These are phyloP conservation scores for Termitomyces sp. DNA, from an alignment of 1,284 basidiomycete genomes.

Conservation along the genomic window DNA sequence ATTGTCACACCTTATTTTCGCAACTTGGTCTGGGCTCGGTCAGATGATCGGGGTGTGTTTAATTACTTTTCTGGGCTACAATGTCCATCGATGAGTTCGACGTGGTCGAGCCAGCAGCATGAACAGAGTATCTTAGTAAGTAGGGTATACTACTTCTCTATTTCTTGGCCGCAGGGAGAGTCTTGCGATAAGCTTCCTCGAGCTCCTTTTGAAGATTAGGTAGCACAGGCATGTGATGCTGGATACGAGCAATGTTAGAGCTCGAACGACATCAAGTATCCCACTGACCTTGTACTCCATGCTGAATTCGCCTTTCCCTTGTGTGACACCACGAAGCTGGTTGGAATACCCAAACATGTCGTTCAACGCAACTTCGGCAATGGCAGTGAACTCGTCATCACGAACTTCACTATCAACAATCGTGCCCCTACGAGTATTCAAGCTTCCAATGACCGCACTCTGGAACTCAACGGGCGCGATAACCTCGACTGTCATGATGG, in stretches of 20 bases:
- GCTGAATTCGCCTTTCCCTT: slow-evolving; percentile 94
- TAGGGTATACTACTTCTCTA: slow-evolving; percentile 30
- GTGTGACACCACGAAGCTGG: slow-evolving; percentile 88
- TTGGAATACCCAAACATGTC: slow-evolving; percentile 99
- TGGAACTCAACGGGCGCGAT: slow-evolving; percentile 97
- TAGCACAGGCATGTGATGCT: slow-evolving; percentile 84
- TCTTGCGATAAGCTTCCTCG: slow-evolving; percentile 63
- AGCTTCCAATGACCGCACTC: slow-evolving; percentile 88
- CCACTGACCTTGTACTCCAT: slow-evolving; percentile 88
- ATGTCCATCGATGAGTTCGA: background rate
- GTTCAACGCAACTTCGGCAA: slow-evolving; percentile 91
- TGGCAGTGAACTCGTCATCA: slow-evolving; percentile 94
- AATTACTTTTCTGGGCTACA: too few relatives aligned
- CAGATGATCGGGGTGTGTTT: too few relatives aligned
- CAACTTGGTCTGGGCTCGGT: too few relatives aligned
- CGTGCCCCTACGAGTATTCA: slow-evolving; percentile 92
- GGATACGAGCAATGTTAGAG: slow-evolving; percentile 8
- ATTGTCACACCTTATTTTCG: background rate
- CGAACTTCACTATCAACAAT: slow-evolving; percentile 96
- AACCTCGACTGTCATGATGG: slow-evolving; percentile 98
- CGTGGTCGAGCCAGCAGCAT: background rate
- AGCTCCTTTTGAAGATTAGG: slow-evolving; percentile 85
- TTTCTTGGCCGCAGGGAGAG: slow-evolving; percentile 44
- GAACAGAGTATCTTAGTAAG: slow-evolving; percentile 10
- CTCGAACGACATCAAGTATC: background rate